Base-by-base conservation (phyloP, 768 basidiomycete genomes). In the Gymnopilus dilepis region DNA sequence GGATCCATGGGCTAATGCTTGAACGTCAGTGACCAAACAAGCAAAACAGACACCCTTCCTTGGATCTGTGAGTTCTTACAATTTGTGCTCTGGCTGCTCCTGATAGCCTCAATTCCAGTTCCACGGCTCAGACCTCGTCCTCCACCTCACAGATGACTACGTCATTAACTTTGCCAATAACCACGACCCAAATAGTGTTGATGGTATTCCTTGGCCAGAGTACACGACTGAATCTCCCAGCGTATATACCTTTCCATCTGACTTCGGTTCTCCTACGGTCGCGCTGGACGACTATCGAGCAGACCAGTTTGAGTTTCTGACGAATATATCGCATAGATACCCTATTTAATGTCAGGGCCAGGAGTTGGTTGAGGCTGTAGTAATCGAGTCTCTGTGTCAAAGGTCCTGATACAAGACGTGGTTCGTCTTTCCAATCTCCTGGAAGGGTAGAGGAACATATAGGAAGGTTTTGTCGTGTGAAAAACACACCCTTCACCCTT, bases 161-260 rank as follows among this genome's bases (percentile, higher is more conserved):
- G 70, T 84, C 33, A 74, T 84, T 62, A 74, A 77, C 56, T 85
- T 85, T 60, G 75, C 73, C n/a, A 71, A 65, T 55, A 75, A 69
- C 13, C 79, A 82, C 51, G 68, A 85, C 66, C 84, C 79, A 2
- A 85, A 85, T 63, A 58, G 42, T 31, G 37, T 17, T 6, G 12
- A 6, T 13, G 54, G 54, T 13, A 37, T 21, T 42, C 15, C n/a
- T 12, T 55, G 54, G 37, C 54, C 54, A 17, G 19, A 55, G 24
- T 55, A 55, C 54, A 55, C 6, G 12, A 15, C 28, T 19, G 41
- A 28, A 12, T 26, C 41, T 17, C 40, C 40, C 34, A 9, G 15
- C 9, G 21, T 40, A 40, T 43, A 57, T 28, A 47, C 30, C 13
- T 57, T 57, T 45, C 43, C 22, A 13, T 22, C 43, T 7, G 43